Conservation (phyloP, 139 green algal species). For the Chlorella sp. region DNA sequence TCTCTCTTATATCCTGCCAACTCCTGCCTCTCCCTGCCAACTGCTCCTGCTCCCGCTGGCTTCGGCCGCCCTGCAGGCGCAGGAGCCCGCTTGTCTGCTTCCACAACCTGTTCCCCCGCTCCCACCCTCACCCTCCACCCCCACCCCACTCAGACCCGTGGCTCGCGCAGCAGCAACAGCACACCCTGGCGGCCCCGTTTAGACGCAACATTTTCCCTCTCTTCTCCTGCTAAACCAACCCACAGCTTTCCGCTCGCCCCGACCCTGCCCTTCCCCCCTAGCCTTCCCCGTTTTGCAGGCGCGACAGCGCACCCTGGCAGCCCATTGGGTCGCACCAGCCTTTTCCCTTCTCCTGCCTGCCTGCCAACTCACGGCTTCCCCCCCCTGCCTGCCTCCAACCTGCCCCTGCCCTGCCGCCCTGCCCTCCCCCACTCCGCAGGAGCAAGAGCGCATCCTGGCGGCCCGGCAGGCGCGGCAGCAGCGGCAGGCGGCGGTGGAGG, state of each 20-base stretch:
- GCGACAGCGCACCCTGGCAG: conserved; percentile 40
- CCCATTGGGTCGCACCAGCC: no score
- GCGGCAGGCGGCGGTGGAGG: conserved; percentile 4
- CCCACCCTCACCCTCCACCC: no score
- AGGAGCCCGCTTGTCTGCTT: no score
- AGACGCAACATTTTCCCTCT: no score
- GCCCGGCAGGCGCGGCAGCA: conserved; percentile 30
- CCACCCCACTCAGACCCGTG: no score
- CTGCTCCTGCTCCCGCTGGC: no score
- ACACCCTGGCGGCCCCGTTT: no score
- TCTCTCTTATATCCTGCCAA: neutral
- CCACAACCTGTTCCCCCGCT: no score
- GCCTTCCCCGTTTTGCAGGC: neutral
- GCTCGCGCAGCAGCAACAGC: no score
- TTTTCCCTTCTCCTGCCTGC: neutral
- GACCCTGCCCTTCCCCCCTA: neutral
- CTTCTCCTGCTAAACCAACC: no score
- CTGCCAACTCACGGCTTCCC: neutral
- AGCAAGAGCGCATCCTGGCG: conserved; percentile 45
- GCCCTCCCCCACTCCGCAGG: neutral
- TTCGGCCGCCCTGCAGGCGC: no score
- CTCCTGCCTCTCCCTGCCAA: no score
- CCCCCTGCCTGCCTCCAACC: neutral
- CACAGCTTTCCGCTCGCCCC: neutral
- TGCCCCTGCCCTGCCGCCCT: neutral